Percentiles rank a stretch among this genome's conserved stretches.
Evolutionary conservation across 768 basidiomycete species (phyloP).

Genomic region (Macrolepiota fuliginosa): DNA sequence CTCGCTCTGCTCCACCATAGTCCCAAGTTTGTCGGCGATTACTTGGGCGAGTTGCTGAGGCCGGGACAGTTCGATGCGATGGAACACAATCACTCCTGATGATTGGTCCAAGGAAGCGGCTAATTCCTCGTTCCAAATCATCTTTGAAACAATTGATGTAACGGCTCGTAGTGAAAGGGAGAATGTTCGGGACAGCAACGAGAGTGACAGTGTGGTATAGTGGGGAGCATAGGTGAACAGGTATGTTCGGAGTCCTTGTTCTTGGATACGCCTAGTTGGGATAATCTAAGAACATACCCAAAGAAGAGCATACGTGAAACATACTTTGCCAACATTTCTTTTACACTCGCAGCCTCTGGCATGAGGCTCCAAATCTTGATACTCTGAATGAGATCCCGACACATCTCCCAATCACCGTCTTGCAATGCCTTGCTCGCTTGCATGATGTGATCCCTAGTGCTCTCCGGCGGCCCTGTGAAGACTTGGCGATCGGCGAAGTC

Average conservation of each 20-base stretch:
- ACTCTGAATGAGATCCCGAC: constrained; percentile 87
- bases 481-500: constrained; percentile 98
- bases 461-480: constrained; percentile 98
- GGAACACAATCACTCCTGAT: constrained; percentile 88
- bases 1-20: constrained; percentile 90
- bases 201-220: constrained; percentile 88
- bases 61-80: constrained; percentile 84
- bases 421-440: constrained; percentile 97
- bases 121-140: constrained; percentile 98
- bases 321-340: constrained; percentile 93
- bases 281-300: constrained; percentile 6
- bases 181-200: constrained; percentile 85
- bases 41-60: constrained; percentile 88
- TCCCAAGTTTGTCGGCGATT: constrained; percentile 83
- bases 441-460: constrained; percentile 98
- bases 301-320: constrained; percentile 21
- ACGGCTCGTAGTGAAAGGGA: constrained; percentile 77
- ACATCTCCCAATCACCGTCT: constrained; percentile 96
- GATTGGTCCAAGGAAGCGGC: constrained; percentile 92
- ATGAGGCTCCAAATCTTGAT: constrained; percentile 99
- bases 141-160: constrained; percentile 91
- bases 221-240: constrained; percentile 96
- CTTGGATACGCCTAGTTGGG: constrained; percentile 83
- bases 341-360: constrained; percentile 84
- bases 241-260: constrained; percentile 95